Percentiles rank a stretch among this genome's conserved stretches.
Conservation (phyloP, 164 flowering plant genomes). For the Aristolochia contorta region DNA sequence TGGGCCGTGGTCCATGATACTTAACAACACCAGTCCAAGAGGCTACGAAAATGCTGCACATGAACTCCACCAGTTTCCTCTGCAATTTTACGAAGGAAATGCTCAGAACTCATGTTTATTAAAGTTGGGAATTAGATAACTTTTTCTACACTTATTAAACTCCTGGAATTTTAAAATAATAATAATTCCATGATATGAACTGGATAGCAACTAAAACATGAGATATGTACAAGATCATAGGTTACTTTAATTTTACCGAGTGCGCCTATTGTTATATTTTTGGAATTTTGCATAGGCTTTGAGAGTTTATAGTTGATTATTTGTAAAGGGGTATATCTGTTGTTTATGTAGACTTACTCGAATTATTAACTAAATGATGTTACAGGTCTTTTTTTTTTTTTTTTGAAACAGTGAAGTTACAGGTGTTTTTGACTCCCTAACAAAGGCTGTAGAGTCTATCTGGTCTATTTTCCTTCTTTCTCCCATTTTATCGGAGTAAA, state of each 20-base stretch:
- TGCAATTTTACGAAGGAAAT: slow-evolving; percentile 12
- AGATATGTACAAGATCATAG: background rate
- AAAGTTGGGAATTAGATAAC: too few relatives aligned
- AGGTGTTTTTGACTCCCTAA: background rate
- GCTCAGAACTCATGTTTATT: too few relatives aligned
- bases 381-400: background rate
- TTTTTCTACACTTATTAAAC: too few relatives aligned
- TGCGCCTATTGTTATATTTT: too few relatives aligned
- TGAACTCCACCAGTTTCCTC: slow-evolving; percentile 87
- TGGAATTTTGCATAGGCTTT: too few relatives aligned
- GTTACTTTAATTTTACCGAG: too few relatives aligned
- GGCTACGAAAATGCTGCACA: slow-evolving; percentile 94
- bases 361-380: background rate
- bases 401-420: too few relatives aligned
- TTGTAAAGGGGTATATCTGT: background rate
- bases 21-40: slow-evolving; percentile 99
- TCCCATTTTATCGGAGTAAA: background rate
- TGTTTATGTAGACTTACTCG: background rate
- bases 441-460: background rate
- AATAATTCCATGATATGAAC: too few relatives aligned
- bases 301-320: background rate
- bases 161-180: too few relatives aligned
- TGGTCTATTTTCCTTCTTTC: background rate
- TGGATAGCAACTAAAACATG: too few relatives aligned
- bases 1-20: slow-evolving; percentile 95